Base-by-base conservation (phyloP, 345 rosid genomes). In the Ceriops decandra region DNA sequence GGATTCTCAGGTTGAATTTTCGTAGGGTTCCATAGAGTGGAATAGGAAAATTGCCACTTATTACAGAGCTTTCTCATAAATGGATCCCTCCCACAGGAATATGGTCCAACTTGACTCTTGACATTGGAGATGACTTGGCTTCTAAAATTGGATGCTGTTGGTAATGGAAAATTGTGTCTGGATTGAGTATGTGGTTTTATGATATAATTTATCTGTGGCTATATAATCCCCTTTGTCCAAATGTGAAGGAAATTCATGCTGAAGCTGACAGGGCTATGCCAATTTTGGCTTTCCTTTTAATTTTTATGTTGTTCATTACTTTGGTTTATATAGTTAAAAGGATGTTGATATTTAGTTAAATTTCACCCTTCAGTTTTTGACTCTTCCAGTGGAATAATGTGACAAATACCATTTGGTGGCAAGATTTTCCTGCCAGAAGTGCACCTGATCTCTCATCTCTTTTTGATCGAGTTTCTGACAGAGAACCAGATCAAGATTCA, bases 331-430 rank as follows among this genome's bases (percentile, higher is more conserved):
- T 56, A 9, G 17, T 56, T 56, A 24, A 24, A 24, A 24, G 11
- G 10, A 21, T 62, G 19, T 57, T 46, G 51, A 35, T 13, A 42
- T 49, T 26, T 20, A n/a, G 7, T 22, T 53, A 13, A 28, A 11
- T 74, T 17, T 59, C 62, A 70, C 74, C 71, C 36, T 77, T 69
- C 38, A 27, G 11, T 60, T 67, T 30, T 65, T 58, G 54, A 63
- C 36, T 70, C 51, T 66, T 79, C 58, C 92, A 93, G 98, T 93
- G 98, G 98, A 83, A 82, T 73, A 85, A 72, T 59, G 92, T 90
- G 76, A 93, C 98, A 62, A 93, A 93, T 80, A 89, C 92, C 5
- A 64, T 93, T 68, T 93, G 97, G 98, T 93, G 98, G 98, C 97
- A 93, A 93, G 97, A 93, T 80, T 93, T 93, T 66, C 98, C 96